These are phyloP conservation scores for Pestalotiopsis sp. DNA, from an alignment of 2,329 filamentous ascomycete genomes.

Conservation along the genomic window DNA sequence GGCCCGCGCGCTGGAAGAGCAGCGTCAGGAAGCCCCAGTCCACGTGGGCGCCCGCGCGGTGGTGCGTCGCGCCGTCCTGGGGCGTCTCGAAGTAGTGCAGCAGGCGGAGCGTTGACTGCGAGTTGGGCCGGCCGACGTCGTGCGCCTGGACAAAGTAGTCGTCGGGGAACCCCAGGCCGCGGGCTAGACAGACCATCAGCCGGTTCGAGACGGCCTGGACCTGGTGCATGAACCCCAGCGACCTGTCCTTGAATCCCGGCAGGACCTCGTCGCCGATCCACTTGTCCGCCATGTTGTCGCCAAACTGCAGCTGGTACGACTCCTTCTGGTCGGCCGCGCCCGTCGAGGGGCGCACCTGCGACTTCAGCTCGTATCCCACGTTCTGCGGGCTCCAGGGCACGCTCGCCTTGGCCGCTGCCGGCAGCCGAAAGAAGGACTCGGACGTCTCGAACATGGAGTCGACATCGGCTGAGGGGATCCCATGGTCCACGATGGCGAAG, in stretches of 20 bases:
- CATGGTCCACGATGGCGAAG: conserved; percentile 57
- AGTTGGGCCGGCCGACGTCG: conserved; percentile 46
- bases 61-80: conserved; percentile 41
- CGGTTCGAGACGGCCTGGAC: conserved; percentile 53
- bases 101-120: conserved; percentile 54
- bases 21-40: conserved; percentile 65
- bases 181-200: conserved; percentile 58
- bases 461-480: conserved; percentile 47
- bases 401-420: conserved; percentile 49
- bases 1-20: conserved; percentile 60
- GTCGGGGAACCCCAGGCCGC: conserved; percentile 54
- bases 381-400: conserved; percentile 57
- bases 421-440: conserved; percentile 52
- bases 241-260: conserved; percentile 45
- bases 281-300: conserved; percentile 50
- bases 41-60: conserved; percentile 62
- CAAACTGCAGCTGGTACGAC: conserved; percentile 62
- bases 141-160: conserved; percentile 55
- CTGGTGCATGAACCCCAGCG: conserved; percentile 47
- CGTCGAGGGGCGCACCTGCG: conserved; percentile 58
- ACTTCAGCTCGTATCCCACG: conserved; percentile 60
- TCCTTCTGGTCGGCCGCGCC: conserved; percentile 59
- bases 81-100: conserved; percentile 55
- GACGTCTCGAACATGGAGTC: conserved; percentile 46
- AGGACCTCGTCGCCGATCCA: conserved; percentile 51